These are phyloP conservation scores for Lentinula detonsa DNA, from an alignment of 768 basidiomycete genomes.

Conservation along the genomic window DNA sequence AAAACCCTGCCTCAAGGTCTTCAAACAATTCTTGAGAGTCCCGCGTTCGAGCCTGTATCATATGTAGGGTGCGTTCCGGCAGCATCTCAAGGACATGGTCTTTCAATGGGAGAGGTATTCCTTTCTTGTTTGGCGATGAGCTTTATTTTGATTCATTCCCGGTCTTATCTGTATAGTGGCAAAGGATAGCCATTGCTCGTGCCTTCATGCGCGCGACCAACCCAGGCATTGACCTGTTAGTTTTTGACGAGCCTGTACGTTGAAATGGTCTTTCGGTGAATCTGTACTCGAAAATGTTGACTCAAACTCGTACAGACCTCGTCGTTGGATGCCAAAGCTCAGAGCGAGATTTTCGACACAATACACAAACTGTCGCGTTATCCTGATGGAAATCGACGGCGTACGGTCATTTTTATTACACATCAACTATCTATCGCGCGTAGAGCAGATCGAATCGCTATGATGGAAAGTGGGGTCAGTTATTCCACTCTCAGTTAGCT, in stretches of 20 bases:
- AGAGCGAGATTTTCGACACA: conserved; percentile 74
- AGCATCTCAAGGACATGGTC: conserved; percentile 47
- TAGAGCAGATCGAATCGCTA: conserved; percentile 79
- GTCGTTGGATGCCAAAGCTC: conserved; percentile 73
- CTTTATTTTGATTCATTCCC: neutral
- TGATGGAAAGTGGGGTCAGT: conserved; percentile 74
- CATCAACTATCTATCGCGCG: conserved; percentile 78
- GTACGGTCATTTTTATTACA: conserved; percentile 80
- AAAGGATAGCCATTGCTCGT: conserved; percentile 78
- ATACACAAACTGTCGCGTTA: conserved; percentile 59
- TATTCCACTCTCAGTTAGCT: conserved; percentile 7
- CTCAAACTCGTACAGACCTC: conserved; percentile 48
- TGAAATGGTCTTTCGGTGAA: neutral
- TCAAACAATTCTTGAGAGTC: conserved; percentile 63
- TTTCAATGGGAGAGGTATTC: conserved; percentile 82
- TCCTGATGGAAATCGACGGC: conserved; percentile 42
- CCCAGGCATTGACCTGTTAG: conserved; percentile 69
- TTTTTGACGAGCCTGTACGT: conserved; percentile 82
- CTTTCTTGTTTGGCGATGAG: neutral
- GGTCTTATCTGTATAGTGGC: conserved; percentile 53
- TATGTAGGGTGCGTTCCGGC: conserved; percentile 33
- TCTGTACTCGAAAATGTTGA: no score
- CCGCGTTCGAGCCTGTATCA: conserved; percentile 49
- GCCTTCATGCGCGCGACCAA: conserved; percentile 81
- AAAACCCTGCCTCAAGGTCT: conserved; percentile 65